Evolutionary conservation across 768 basidiomycete species (phyloP), one percentile per base, ranked within the genome.

Genomic region (Tulasnella sp.): DNA sequence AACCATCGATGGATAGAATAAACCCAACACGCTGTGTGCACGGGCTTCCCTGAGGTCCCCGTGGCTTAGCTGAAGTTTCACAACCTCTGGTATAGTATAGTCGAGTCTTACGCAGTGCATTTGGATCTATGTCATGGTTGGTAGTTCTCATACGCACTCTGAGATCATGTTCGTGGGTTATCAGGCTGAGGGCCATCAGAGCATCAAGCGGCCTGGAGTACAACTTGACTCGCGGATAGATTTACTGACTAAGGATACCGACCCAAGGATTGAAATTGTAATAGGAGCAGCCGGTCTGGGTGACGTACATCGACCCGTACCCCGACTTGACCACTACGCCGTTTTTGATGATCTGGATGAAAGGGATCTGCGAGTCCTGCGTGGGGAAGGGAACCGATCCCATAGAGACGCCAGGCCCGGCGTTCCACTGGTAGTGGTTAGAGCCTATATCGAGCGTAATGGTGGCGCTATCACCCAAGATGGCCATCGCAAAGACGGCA

Each of bases 211-310:
- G n/a, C n/a, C n/a, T n/a, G n/a, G n/a, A n/a, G n/a, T n/a, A n/a
- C n/a, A n/a, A n/a, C n/a, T n/a, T n/a, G n/a, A n/a, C n/a, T n/a
- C n/a, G n/a, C n/a, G n/a, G n/a, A n/a, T n/a, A 38, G 7, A 15
- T 15, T 38, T 38, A 38, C 34, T 38, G 34, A 17, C 51, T 57
- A 22, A 38, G 34, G 15, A 38, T 38, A 15, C 59, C 51, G 3
- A 52, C 50, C 49, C 49, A 25, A 9, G 51, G 42, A 30, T 60
- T 60, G 50, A 52, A 53, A 21, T 60, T 53, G 49, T 60, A 60
- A 30, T 24, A 27, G 41, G 29, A 27, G 49, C 51, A 52, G 49
- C 34, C n/a, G 11, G 46, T 31, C 24, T 60, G 30, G 11, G 22
- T 22, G 17, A 60, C 49, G 30, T 27, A 38, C 50, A 30, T n/a